phyloP scores from a whole-genome alignment of 2,329 filamentous ascomycete genomes.

The Laburnicola sp. region DNA sequence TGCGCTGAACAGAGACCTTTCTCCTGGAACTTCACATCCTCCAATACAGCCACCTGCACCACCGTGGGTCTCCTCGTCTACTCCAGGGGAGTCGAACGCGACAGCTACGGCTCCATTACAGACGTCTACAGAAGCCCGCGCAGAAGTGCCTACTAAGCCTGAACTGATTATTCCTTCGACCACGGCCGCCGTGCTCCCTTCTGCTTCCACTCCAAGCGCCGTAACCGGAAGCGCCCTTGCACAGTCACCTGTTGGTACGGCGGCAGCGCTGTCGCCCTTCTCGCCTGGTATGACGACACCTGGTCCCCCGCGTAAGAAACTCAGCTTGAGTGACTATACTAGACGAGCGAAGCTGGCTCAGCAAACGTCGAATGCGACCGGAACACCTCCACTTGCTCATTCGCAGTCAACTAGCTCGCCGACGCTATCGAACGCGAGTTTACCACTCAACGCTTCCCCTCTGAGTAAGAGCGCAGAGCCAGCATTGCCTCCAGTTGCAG shows the following conservation, averaged over 20 bases:
- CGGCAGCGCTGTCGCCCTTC: slow-evolving; percentile 33
- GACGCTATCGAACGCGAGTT: slow-evolving; percentile 36
- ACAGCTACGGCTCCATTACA: slow-evolving; percentile 17
- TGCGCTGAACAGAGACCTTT: slow-evolving; percentile 23
- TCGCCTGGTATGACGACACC: slow-evolving; percentile 48
- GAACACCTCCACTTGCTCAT: slow-evolving; percentile 26
- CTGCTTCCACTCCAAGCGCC: slow-evolving; percentile 28
- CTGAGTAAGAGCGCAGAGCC: slow-evolving; percentile 31
- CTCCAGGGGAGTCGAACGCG: slow-evolving; percentile 14
- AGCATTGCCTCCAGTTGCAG: slow-evolving; percentile 30
- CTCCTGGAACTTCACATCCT: slow-evolving; percentile 30
- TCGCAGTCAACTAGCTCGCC: slow-evolving; percentile 38
- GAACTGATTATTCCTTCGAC: slow-evolving; percentile 23
- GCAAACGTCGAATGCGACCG: slow-evolving; percentile 26
- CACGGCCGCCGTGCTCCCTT: slow-evolving; percentile 24
- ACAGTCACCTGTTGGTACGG: slow-evolving; percentile 32
- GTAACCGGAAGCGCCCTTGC: slow-evolving; percentile 25
- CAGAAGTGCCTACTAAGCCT: slow-evolving; percentile 36
- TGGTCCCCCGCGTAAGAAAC: slow-evolving; percentile 52
- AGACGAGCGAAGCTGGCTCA: slow-evolving; percentile 47
- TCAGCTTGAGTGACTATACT: slow-evolving; percentile 56
- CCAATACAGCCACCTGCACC: slow-evolving; percentile 41
- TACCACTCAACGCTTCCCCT: slow-evolving; percentile 35
- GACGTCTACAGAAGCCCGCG: slow-evolving; percentile 28
- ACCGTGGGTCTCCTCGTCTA: slow-evolving; percentile 29